phyloP scores from a whole-genome alignment of 2,329 filamentous ascomycete genomes.

The Cercospora sojina region DNA sequence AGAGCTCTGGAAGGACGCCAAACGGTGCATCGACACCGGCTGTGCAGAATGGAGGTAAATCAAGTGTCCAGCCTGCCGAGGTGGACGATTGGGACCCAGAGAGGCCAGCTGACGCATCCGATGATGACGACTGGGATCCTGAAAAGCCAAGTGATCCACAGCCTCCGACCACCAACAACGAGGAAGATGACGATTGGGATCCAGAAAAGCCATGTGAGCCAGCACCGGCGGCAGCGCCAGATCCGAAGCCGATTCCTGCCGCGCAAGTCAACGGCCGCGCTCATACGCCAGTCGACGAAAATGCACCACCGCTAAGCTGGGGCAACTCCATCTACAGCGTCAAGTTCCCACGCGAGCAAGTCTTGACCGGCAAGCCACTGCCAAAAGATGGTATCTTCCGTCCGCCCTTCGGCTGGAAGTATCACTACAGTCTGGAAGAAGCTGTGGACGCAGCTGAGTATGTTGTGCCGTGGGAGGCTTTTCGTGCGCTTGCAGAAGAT shows the following conservation, averaged over 20 bases:
- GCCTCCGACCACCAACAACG: slow-evolving; percentile 28
- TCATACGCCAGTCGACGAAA: slow-evolving; percentile 9
- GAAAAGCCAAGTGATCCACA: slow-evolving; percentile 48
- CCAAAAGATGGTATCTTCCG: slow-evolving; percentile 87
- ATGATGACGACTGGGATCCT: slow-evolving; percentile 39
- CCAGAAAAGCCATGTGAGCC: slow-evolving; percentile 49
- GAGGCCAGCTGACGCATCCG: slow-evolving; percentile 47
- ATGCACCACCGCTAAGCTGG: slow-evolving; percentile 63
- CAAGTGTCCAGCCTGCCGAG: slow-evolving; percentile 24
- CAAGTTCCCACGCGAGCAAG: slow-evolving; percentile 70
- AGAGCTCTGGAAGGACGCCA: slow-evolving; percentile 41
- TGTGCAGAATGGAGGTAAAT: slow-evolving; percentile 40
- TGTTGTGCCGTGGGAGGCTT: slow-evolving; percentile 96
- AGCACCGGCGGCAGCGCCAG: slow-evolving; percentile 32
- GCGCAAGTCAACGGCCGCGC: slow-evolving; percentile 14
- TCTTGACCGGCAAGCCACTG: slow-evolving; percentile 31
- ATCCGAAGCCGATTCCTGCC: slow-evolving; percentile 25
- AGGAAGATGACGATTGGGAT: slow-evolving; percentile 39
- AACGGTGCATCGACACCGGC: slow-evolving; percentile 19
- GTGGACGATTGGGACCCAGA: slow-evolving; percentile 40
- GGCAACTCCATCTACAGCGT: slow-evolving; percentile 92
- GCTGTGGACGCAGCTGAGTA: slow-evolving; percentile 97
- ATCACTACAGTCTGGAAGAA: slow-evolving; percentile 93
- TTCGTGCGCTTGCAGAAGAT: slow-evolving; percentile 91
- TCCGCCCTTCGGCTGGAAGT: slow-evolving; percentile 95